Base-by-base conservation (phyloP, 441 rosid genomes). In the Adansonia grandidieri region DNA sequence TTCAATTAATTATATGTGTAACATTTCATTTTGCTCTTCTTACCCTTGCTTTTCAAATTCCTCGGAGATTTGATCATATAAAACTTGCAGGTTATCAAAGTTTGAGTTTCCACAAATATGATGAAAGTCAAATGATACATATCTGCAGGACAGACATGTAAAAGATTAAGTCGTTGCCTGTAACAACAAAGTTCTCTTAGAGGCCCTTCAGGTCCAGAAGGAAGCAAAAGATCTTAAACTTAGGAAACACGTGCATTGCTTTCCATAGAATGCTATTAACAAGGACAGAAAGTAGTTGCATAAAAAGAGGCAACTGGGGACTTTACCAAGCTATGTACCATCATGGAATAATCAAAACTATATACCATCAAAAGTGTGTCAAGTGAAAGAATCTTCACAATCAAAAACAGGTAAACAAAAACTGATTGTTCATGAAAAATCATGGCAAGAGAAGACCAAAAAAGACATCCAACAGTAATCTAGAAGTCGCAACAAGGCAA, bases 21-120 rank as follows among this genome's bases (percentile, higher is more conserved):
- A 53, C 20, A 77, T 37, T 70, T 7, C 66, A 72, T 42, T 73
- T 65, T 69, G 32, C 60, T 82, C 79, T 80, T 58, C 80, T 86
- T 91, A 96, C 99, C 97, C 94, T 86, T 92, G 99, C 86, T 86
- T 89, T 82, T 85, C 84, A 75, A 92, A 94, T 24, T 91, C 94
- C 77, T 90, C 90, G 61, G 90, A 86, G 79, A 96, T 90, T 80
- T 90, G 85, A 82, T 94, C 91, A 82, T 96, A 92, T 24, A 96
- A 87, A 79, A 91, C 65, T n/a, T 87, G 78, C 50, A 96, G 88
- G 77, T 91, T 94, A 78, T 88, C 97, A 75, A 92, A 96, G 84
- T 93, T 92, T 77, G 97, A 82, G 80, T 79, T 91, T 84, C 98
- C 97, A 84, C 98, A 94, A 28, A 88, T 68, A 79, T 85, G 89